Conservation (phyloP, 1,284 basidiomycete genomes). For the Porodaedalea pini region DNA sequence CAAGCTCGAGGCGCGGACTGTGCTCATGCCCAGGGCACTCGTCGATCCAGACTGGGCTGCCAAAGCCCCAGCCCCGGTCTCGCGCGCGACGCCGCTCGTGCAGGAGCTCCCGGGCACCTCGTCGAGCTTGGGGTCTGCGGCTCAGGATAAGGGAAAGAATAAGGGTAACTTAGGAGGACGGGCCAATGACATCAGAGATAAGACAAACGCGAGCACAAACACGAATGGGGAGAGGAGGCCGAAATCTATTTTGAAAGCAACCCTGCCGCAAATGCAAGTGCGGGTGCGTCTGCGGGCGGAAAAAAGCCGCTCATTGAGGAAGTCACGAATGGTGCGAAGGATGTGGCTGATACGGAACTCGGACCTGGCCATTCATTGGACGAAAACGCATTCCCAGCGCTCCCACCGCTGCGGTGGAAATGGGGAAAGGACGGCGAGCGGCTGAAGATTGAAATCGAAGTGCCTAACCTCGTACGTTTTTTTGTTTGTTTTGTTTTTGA, state of each 20-base stretch:
- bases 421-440: slow-evolving; percentile 43
- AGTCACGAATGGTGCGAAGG: neutral
- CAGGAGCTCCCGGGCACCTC: slow-evolving; percentile 19
- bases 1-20: slow-evolving; percentile 51
- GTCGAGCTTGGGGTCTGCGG: neutral
- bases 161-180: neutral
- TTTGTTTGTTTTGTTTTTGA: no score
- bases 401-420: slow-evolving; percentile 36
- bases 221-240: neutral
- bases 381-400: neutral
- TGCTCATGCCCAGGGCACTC: slow-evolving; percentile 46
- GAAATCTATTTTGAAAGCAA: slow-evolving; percentile 47
- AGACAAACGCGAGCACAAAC: neutral
- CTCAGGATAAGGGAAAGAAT: neutral
- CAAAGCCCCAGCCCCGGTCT: slow-evolving; percentile 16
- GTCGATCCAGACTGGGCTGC: slow-evolving; percentile 24
- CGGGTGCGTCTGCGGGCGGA: neutral
- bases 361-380: neutral
- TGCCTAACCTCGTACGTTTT: slow-evolving; percentile 50
- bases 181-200: neutral
- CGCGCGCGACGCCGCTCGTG: slow-evolving; percentile 21
- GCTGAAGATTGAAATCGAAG: slow-evolving; percentile 45
- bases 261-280: neutral
- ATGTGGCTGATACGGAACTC: neutral
- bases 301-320: slow-evolving; percentile 17